These are phyloP conservation scores for Ceriops tagal DNA, from an alignment of 345 rosid genomes.

Conservation along the genomic window DNA sequence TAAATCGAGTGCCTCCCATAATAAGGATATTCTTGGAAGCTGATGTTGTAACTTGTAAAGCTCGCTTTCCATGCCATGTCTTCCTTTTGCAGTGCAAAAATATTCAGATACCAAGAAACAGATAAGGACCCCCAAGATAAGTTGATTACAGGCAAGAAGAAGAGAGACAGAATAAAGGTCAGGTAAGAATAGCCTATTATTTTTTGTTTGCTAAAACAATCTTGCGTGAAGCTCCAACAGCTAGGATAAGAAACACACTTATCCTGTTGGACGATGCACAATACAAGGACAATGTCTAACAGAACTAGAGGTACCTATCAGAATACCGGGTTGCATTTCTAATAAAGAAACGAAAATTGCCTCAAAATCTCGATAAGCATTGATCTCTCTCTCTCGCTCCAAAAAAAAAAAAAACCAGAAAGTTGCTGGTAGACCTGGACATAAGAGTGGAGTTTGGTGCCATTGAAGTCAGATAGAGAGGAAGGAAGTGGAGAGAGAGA, in stretches of 20 bases:
- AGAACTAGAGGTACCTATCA: neutral
- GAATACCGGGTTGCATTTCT: neutral
- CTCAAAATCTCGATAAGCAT: neutral
- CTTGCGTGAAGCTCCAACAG: no score
- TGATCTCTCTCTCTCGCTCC: no score
- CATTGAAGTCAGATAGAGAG: slow-evolving; percentile 86
- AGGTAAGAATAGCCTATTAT: neutral
- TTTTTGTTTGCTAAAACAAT: no score
- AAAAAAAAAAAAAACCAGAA: neutral
- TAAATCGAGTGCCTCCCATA: slow-evolving; percentile 95
- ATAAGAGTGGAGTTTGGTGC: slow-evolving; percentile 61
- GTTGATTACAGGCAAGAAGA: no score
- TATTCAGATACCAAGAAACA: no score
- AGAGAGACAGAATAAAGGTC: neutral
- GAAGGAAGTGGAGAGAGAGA: slow-evolving; percentile 69
- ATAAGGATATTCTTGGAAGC: slow-evolving; percentile 80
- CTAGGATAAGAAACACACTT: no score
- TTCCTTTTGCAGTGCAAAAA: slow-evolving; percentile 65
- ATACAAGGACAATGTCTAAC: neutral
- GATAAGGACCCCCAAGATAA: no score
- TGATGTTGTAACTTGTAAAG: slow-evolving; percentile 62
- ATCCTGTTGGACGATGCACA: no score
- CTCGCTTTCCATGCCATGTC: slow-evolving; percentile 57
- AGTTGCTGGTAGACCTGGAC: slow-evolving; percentile 47
- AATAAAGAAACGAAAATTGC: slow-evolving; percentile 4